A percentile compares a stretch with the other conserved stretches of the same genome.
Evolutionary conservation across 1,284 basidiomycete species (phyloP).

Genomic region (Cryptococcus sp.): DNA sequence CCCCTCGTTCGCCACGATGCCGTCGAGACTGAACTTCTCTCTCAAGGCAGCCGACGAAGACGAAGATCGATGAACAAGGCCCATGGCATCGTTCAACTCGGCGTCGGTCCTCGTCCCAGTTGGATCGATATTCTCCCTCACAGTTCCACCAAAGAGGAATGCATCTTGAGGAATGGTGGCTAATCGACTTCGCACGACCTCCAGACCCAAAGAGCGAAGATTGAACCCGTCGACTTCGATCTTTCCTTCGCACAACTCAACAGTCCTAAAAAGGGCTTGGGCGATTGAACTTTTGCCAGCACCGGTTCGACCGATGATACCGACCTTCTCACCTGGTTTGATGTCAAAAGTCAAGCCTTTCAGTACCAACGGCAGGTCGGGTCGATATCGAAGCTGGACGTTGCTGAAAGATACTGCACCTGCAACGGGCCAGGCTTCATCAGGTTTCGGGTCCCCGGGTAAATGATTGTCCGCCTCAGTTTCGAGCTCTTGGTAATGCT

Average conservation of each 20-base stretch:
- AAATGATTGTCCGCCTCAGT: constrained; percentile 15
- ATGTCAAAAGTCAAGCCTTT: constrained; percentile 31
- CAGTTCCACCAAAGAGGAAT: constrained; percentile 32
- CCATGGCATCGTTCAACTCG: constrained; percentile 53
- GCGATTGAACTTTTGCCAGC: constrained; percentile 58
- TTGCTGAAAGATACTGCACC: constrained; percentile 40
- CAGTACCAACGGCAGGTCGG: constrained; percentile 38
- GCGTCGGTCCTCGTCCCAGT: constrained; percentile 54
- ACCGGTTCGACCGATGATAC: constrained; percentile 67
- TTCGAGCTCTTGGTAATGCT: constrained; percentile 20
- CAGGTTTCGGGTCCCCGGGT: constrained; percentile 9
- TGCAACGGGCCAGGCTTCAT: constrained; percentile 23
- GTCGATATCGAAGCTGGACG: constrained; percentile 36
- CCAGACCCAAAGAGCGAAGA: constrained; percentile 57
- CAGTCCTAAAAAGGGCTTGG: constrained; percentile 62
- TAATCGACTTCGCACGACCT: constrained; percentile 56
- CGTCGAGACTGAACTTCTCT: constrained; percentile 57
- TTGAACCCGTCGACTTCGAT: constrained; percentile 62
- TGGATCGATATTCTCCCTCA: constrained; percentile 50
- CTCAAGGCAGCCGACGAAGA: constrained; percentile 3
- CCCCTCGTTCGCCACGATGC: constrained; percentile 34
- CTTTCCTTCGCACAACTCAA: constrained; percentile 56
- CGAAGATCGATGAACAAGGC: constrained; percentile 47
- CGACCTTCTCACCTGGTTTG: constrained; percentile 49
- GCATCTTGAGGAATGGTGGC: constrained; percentile 57